phyloP scores from a whole-genome alignment of 2,329 filamentous ascomycete species.

The Sclerotinia subarctica region DNA sequence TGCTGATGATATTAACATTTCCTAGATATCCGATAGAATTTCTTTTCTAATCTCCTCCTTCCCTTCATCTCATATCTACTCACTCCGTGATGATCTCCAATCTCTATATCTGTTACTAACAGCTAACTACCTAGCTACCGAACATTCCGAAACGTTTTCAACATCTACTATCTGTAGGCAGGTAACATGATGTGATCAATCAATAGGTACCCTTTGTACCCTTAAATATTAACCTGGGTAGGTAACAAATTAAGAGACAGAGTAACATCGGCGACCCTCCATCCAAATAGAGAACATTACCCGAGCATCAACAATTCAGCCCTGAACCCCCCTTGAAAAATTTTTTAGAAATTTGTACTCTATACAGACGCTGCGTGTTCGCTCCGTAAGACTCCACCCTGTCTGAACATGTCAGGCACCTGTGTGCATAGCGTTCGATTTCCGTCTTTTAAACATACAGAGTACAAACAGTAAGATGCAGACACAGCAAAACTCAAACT shows the following conservation, averaged over 20 bases:
- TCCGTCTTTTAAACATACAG: neutral
- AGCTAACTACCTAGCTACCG: neutral
- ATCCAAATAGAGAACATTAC: neutral
- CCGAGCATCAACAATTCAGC: neutral
- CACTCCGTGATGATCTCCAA: neutral
- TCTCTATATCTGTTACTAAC: neutral
- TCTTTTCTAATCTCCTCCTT: neutral
- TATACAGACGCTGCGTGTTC: neutral
- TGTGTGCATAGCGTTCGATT: neutral
- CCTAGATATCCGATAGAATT: neutral
- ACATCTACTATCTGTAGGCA: neutral
- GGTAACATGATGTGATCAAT: neutral
- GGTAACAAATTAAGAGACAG: neutral
- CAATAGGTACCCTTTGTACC: too few species aligned
- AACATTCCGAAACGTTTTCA: neutral
- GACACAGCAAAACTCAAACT: neutral
- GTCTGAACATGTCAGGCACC: neutral
- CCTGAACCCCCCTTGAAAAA: neutral
- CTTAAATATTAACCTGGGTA: neutral
- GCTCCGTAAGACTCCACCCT: too few species aligned
- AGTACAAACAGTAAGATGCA: too few species aligned
- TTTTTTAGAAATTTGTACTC: neutral
- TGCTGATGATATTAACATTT: neutral
- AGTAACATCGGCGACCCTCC: slow-evolving; percentile 12
- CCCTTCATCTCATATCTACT: neutral